Evolutionary conservation across 805 yeast species (phyloP), one percentile per base, ranked within the genome.

Genomic region (Kluyveromyces lactis): DNA sequence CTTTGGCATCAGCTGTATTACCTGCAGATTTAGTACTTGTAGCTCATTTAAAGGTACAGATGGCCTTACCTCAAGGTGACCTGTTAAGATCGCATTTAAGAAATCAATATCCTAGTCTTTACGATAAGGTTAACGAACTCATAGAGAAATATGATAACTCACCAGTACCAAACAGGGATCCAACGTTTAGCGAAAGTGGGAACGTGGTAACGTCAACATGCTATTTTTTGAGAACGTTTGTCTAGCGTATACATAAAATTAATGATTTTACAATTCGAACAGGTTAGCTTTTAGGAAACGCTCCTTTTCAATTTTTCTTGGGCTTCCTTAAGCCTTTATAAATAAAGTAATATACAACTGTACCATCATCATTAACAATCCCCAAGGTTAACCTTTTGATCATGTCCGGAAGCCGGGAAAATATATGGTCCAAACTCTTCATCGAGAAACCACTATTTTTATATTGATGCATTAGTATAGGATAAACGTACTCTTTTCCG

Each of bases 311-410:
- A 45, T 74, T 75, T 50, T 72, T 75, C 42, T 73, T 68, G 1
- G 89, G 89, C 53, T 75, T 75, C 26, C 69, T 75, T 8, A 81
- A 58, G 3, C 89, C 89, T 49, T 75, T 77, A 54, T 79, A 75
- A 13, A 79, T 66, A 53, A 74, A 73, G 55, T 82, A 81, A 49
- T 77, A 82, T n/a, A 80, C 80, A 15, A 79, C 68, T 0, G 87
- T 78, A 2, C 86, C 80, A 53, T 82, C 92, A 40, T 71, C 71
- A 48, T 73, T 77, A 2, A 73, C 69, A 6, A 81, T 63, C 0
- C 75, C 87, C 23, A 77, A 45, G 0, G 79, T 62, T 2, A 82
- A 45, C 41, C 77, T 60, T 32, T 57, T 58, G 0, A 77, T 41
- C 1, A 43, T 33, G 13, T 43, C 42, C 16, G 51, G 47, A 15